Base-by-base conservation (phyloP, 1,139 yeast genomes). In the Candida freyschussii region DNA sequence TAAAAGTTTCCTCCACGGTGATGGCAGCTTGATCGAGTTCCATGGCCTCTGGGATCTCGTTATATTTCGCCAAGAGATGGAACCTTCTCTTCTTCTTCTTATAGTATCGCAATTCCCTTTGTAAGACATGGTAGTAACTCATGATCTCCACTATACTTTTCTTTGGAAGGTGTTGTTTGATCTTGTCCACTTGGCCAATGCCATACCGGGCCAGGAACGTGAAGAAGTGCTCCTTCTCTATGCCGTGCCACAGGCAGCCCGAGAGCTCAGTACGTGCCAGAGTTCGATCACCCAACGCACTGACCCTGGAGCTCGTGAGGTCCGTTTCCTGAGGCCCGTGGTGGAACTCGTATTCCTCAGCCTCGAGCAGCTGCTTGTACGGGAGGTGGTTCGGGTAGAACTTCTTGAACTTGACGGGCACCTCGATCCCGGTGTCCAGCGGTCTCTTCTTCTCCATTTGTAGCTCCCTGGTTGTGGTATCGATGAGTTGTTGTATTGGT, bases 21-120 rank as follows among this genome's bases (percentile, higher is more conserved):
- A 63, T 44, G 34, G 59, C 62, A 10, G 47, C 40, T 10, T 59
- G 62, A 34, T 64, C 62, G 50, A 70, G 56, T 40, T 71, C 77
- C 33, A 57, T 50, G 2, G 73, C 69, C 7, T 56, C 55, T 3
- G 77, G 76, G 13, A 69, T 43, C 2, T 65, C 63, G 7, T 47
- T 40, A 43, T 65, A 65, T 14, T 35, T 45, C n/a, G 56, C 32
- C 23, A 58, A 42, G 7, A 34, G 31, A 16, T 33, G 34, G 14
- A 44, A 33, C 21, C 21, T 28, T 11, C 39, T 36, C n/a, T 32
- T 36, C 14, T 29, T 24, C 15, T 17, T 26, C 37, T 62, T 64
- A 14, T 45, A 28, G 8, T 39, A 33, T 5, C 35, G 25, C 17
- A 62, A 39, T 7, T 51, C 56, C 2, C 24, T 19, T 19, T 53